Percentiles rank a stretch among this genome's conserved stretches.
These are phyloP conservation scores for Oryza brachyantha DNA, from an alignment of 176 grass and related monocot genomes.

Conservation along the genomic window DNA sequence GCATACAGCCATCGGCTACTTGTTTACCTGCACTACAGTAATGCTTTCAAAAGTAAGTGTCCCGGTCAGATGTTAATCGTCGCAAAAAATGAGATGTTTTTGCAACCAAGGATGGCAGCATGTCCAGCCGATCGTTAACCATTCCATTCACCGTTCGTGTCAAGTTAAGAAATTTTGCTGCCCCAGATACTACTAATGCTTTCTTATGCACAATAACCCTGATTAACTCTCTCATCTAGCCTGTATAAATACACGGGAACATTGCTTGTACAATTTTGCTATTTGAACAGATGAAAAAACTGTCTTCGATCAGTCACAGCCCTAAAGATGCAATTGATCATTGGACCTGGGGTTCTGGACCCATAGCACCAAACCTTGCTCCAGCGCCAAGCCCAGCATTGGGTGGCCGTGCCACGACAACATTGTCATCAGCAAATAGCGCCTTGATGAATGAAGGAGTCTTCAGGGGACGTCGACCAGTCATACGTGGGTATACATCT, in stretches of 20 bases:
- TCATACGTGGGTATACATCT: constrained; percentile 91
- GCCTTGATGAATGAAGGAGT: constrained; percentile 89
- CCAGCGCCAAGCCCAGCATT: constrained; percentile 40
- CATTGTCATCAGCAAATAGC: constrained; percentile 76
- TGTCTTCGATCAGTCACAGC: background rate
- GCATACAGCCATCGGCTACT: background rate
- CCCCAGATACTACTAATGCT: constrained; percentile 23
- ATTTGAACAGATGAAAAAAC: constrained; percentile 20
- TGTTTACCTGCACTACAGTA: background rate
- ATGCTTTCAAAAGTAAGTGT: background rate
- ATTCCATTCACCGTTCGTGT: constrained; percentile 16
- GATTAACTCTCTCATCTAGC: constrained; percentile 47
- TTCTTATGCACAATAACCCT: constrained; percentile 63
- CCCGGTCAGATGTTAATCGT: constrained; percentile 29
- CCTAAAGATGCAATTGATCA: constrained; percentile 5
- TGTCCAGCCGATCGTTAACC: background rate
- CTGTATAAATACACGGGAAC: constrained; percentile 43
- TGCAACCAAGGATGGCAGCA: background rate
- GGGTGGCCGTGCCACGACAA: constrained; percentile 45
- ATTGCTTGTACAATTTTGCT: constrained; percentile 31
- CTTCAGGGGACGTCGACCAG: constrained; percentile 72
- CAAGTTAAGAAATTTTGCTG: background rate
- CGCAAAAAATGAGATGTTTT: background rate
- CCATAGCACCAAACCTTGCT: constrained; percentile 49
- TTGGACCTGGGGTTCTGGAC: constrained; percentile 33